Evolutionary conservation across 2,329 filamentous ascomycete species (phyloP).

Genomic region (Celoporthe dispersa): DNA sequence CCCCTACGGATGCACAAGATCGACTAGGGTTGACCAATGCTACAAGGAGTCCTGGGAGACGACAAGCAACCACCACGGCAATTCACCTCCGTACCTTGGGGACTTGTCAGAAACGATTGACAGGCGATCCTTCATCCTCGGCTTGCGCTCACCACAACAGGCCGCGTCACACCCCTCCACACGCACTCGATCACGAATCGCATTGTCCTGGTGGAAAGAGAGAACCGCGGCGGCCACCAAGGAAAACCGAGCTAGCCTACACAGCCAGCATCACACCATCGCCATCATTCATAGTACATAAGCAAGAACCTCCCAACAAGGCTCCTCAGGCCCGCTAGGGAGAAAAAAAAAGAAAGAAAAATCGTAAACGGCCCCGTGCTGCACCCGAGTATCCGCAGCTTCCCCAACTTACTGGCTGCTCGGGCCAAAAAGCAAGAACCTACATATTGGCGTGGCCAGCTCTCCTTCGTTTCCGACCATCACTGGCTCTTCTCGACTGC

Average conservation of each 20-base stretch:
- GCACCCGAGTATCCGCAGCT: constrained; percentile 7
- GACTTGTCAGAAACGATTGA: constrained; percentile 1
- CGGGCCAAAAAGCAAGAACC: not conserved
- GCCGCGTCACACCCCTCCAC: constrained; percentile 28
- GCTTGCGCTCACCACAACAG: constrained; percentile 3
- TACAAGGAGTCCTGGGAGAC: not conserved
- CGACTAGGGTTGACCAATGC: not conserved
- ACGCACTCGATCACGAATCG: constrained; percentile 16
- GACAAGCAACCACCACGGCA: constrained; percentile 5
- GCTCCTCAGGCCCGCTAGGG: not conserved
- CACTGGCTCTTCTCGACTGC: not conserved
- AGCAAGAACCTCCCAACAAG: not conserved
- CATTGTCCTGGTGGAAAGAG: constrained; percentile 7
- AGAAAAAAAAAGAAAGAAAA: not conserved
- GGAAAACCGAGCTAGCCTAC: constrained; percentile 4
- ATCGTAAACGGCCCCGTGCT: constrained; percentile 6
- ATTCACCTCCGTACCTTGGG: not conserved
- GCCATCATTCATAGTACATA: constrained; percentile 1
- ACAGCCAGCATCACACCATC: constrained; percentile 13
- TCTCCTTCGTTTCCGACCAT: not conserved
- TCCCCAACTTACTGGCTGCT: constrained; percentile 1
- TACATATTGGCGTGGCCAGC: not conserved
- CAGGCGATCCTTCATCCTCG: constrained; percentile 13
- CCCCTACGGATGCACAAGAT: not conserved
- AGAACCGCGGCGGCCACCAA: not conserved